Evolutionary conservation across 2,329 filamentous ascomycete genomes (phyloP).

Genomic region (Leptographium wingfieldii): DNA sequence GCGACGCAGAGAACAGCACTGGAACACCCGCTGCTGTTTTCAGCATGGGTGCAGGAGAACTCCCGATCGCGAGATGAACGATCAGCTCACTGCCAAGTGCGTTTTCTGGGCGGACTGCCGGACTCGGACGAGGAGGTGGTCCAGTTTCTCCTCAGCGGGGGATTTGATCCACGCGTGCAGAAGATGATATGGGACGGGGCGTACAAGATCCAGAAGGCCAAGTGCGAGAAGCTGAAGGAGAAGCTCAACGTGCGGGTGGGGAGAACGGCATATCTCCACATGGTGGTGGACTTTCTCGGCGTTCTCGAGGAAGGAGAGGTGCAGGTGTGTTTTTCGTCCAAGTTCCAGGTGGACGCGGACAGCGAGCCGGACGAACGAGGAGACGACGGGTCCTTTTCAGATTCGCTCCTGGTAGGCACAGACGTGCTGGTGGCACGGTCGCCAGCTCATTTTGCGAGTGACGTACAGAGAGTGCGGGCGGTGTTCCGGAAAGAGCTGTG

Average conservation of each 20-base stretch:
- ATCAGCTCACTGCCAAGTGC: conserved; percentile 24
- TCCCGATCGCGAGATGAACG: conserved; percentile 23
- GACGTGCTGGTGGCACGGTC: conserved; percentile 57
- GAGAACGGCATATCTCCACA: conserved; percentile 49
- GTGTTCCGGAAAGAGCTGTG: conserved; percentile 48
- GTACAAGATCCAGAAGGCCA: conserved; percentile 32
- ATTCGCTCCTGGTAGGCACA: conserved; percentile 39
- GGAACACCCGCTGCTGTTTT: conserved; percentile 33
- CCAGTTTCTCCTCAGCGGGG: conserved; percentile 42
- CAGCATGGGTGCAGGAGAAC: conserved; percentile 39
- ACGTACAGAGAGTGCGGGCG: conserved; percentile 56
- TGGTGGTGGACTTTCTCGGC: conserved; percentile 54
- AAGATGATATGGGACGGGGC: conserved; percentile 36
- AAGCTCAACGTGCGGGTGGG: conserved; percentile 49
- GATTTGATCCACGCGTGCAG: conserved; percentile 41
- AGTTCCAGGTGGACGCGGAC: conserved; percentile 39
- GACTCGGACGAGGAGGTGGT: conserved; percentile 36
- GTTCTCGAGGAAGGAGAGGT: conserved; percentile 52
- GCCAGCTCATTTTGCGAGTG: conserved; percentile 56
- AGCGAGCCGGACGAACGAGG: conserved; percentile 29
- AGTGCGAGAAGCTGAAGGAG: conserved; percentile 39
- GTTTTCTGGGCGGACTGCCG: conserved; percentile 39
- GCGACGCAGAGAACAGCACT: conserved; percentile 38
- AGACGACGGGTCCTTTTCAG: conserved; percentile 32
- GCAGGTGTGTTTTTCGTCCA: conserved; percentile 54